A percentile compares a stretch with the other conserved stretches of the same genome.
These are phyloP conservation scores for Hygrophorus pudorinus DNA, from an alignment of 768 basidiomycete genomes.

Conservation along the genomic window DNA sequence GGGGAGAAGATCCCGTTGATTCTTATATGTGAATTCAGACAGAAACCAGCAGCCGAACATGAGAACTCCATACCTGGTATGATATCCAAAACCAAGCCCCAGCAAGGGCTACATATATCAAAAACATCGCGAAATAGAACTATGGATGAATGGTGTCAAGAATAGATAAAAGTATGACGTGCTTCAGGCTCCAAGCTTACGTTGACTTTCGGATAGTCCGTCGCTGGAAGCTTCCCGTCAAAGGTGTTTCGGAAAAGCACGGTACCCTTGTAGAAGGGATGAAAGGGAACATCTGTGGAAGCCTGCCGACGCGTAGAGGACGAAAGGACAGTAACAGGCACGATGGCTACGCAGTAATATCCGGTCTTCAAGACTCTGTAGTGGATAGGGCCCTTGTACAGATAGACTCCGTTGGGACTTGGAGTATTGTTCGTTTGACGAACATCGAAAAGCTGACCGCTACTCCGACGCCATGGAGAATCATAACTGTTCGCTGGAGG, in stretches of 20 bases:
- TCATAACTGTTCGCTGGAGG: conserved; percentile 36
- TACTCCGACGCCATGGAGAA: conserved; percentile 36
- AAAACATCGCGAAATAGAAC: conserved; percentile 85
- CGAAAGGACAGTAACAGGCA: conserved; percentile 75
- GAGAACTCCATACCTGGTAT: conserved; percentile 22
- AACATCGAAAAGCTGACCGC: conserved; percentile 3
- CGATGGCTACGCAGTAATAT: conserved; percentile 93
- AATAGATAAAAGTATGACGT: not conserved
- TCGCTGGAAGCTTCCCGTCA: conserved; percentile 78
- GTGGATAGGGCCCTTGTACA: conserved; percentile 64
- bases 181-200: conserved; percentile 39
- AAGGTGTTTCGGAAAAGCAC: conserved; percentile 87
- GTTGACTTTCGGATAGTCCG: conserved; percentile 95
- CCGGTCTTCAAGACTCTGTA: conserved; percentile 83
- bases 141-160: conserved; percentile 18
- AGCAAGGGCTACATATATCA: conserved; percentile 65
- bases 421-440: conserved; percentile 17
- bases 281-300: conserved; percentile 45
- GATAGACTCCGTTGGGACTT: conserved; percentile 38
- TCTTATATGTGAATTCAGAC: conserved; percentile 21
- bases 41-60: too few relatives aligned
- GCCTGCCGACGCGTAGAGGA: conserved; percentile 21
- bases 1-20: conserved; percentile 76
- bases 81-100: conserved; percentile 77
- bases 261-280: conserved; percentile 69